Percentiles rank a stretch among this genome's conserved stretches.
Conservation (phyloP, 768 basidiomycete genomes). For the Leccinum arenicola region DNA sequence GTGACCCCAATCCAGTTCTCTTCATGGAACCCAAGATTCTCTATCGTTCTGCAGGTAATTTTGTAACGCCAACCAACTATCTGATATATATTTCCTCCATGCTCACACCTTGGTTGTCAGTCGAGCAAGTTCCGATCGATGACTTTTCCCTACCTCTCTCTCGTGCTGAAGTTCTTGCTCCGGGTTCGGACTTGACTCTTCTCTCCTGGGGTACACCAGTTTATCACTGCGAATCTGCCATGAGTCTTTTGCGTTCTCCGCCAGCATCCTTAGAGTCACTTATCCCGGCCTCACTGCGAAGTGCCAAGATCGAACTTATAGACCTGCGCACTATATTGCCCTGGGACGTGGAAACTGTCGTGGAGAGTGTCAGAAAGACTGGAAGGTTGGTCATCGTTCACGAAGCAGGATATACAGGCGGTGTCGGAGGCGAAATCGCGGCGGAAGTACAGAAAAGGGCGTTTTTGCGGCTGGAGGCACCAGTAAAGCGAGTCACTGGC, state of each 20-base stretch:
- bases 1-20: slow-evolving; percentile 91
- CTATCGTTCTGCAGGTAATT: slow-evolving; percentile 79
- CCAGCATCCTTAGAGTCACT: slow-evolving; percentile 58
- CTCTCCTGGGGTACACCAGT: slow-evolving; percentile 93
- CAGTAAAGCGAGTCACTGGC: slow-evolving; percentile 80
- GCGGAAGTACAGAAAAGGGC: slow-evolving; percentile 86
- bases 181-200: slow-evolving; percentile 84
- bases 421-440: slow-evolving; percentile 90
- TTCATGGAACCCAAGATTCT: slow-evolving; percentile 96
- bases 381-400: slow-evolving; percentile 87
- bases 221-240: slow-evolving; percentile 83
- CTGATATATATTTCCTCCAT: background rate
- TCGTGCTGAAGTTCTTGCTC: slow-evolving; percentile 69
- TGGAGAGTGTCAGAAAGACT: slow-evolving; percentile 81
- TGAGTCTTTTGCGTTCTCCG: slow-evolving; percentile 70
- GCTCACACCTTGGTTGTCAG: slow-evolving; percentile 32
- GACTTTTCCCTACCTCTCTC: slow-evolving; percentile 85
- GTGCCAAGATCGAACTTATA: slow-evolving; percentile 81
- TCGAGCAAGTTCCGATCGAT: slow-evolving; percentile 90
- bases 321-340: slow-evolving; percentile 88
- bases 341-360: slow-evolving; percentile 80
- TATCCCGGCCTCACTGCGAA: slow-evolving; percentile 62
- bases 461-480: slow-evolving; percentile 85
- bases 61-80: background rate
- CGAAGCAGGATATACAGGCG: slow-evolving; percentile 84